Base-by-base conservation (phyloP, 2,329 filamentous ascomycete species). In the Dothideomycetes sp. region DNA sequence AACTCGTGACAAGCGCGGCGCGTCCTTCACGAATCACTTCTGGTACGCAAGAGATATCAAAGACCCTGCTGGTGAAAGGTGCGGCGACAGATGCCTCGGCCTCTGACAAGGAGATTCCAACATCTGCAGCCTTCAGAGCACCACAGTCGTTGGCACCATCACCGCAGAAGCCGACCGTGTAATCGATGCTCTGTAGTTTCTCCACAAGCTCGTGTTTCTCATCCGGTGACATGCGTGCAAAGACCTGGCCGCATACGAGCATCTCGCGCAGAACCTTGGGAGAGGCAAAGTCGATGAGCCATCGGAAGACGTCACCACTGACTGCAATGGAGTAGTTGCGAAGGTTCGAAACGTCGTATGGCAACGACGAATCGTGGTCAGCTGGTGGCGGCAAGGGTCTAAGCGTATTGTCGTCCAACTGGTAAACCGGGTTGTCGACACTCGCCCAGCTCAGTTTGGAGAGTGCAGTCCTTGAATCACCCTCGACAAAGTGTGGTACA, bases 71-170 rank as follows among this genome's bases (percentile, higher is more conserved):
- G 0, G 91, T 98, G 53, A 98, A 98, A 0, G 93, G 91, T 1
- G 93, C 91, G n/a, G 91, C 91, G 19, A 98, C 91, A 1, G 87
- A 95, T 16, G 93, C 91, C 65, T 98, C 91, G 5, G 93, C 91
- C 62, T 98, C 91, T 0, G 89, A 96, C 1, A 98, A 73, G 1
- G 89, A 96, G 33, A 98, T 95, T 19, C 91, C 91, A 20, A 98
- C 91, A 60, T 98, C 91, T 38, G 91, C 91, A 22, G 91, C 91
- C 63, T 96, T 98, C 48, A 98, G 69, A 5, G 91, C 93, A 50
- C 89, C 91, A 52, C 91, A 98, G 60, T 98, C 91, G 57, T 98
- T 98, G 18, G 91, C 91, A 28, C 91, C 91, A 58, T 98, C 91
- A 31, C 91, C 91, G 54, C 91, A 98, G 64, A 98, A 98, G 19